Percentiles rank a stretch among this genome's conserved stretches.
These are phyloP conservation scores for Stephania japonica DNA, from an alignment of 164 flowering plant genomes.

Conservation along the genomic window DNA sequence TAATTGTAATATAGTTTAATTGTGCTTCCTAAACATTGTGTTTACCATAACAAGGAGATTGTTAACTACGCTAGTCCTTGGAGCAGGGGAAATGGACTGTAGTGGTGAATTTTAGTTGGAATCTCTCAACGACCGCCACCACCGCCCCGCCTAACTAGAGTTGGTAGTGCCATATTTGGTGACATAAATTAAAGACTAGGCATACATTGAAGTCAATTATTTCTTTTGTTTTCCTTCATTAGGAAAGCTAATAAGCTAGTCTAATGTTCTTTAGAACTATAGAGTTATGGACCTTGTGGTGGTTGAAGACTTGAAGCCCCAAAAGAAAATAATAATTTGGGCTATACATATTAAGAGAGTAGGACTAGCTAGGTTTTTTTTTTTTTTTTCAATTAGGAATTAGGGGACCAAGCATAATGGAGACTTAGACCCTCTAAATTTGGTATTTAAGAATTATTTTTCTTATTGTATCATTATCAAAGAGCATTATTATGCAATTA, in stretches of 20 bases:
- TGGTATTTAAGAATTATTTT: not conserved
- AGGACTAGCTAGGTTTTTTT: not conserved
- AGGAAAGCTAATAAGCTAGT: not conserved
- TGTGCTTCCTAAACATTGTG: too few species aligned
- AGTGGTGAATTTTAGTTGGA: constrained; percentile 4
- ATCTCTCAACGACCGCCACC: constrained; percentile 15
- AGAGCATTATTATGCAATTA: too few species aligned
- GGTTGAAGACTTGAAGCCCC: not conserved
- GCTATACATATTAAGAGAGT: not conserved
- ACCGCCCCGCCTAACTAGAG: not conserved
- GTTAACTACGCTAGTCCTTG: not conserved
- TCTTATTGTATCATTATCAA: too few species aligned
- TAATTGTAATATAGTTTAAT: too few species aligned
- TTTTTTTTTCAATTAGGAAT: not conserved
- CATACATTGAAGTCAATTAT: not conserved
- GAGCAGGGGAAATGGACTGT: not conserved
- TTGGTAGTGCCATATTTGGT: not conserved
- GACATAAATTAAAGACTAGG: not conserved
- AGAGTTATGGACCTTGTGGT: not conserved
- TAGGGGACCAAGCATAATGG: not conserved
- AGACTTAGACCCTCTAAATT: not conserved
- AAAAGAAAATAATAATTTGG: not conserved
- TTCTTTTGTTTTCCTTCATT: not conserved
- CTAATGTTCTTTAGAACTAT: not conserved
- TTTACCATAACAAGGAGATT: not conserved